Base-by-base conservation (phyloP, 2,329 filamentous ascomycete genomes). In the Hysterium pulicare region DNA sequence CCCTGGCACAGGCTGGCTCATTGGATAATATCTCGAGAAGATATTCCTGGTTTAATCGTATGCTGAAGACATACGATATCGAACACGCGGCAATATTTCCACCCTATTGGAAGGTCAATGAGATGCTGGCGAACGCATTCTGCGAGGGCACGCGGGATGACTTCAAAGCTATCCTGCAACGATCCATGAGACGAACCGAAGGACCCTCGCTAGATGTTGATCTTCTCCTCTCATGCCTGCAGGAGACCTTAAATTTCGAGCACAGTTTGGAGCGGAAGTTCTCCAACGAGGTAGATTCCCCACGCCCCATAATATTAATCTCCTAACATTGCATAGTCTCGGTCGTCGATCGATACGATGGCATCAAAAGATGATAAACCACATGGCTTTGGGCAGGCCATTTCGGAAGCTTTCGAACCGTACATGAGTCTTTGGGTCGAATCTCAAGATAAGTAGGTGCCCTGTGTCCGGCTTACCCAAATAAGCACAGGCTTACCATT, bases 391-490 rank as follows among this genome's bases (percentile, higher is more conserved):
- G 86, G 87, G 42, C 89, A 95, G 42, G 84, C 88, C 3, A 95
- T 98, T 47, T 97, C 93, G 0, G 89, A 94, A 48, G 93, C 93
- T 1, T 98, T 98, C 59, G 93, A 97, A 68, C 93, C 93, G 1
- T 98, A 97, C 65, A 77, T 98, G 51, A 95, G 89, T 62, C 73
- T 98, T 3, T 98, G 93, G 93, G 90, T 98, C 2, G 91, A 97
- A 46, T 91, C 89, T 8, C 93, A 97, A 67, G 91, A 96, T 67
- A 91, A 83, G 66, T 70, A 64, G 33, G 62, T 57, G 15, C n/a
- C n/a, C n/a, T n/a, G n/a, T n/a, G n/a, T n/a, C n/a, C n/a, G n/a
- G n/a, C 15, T 28, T 19, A 31, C 16, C 17, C n/a, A 16, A 9
- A n/a, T n/a, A 30, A n/a, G 9, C 26, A 30, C n/a, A n/a, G n/a